These are phyloP conservation scores for Cercospora sp. DNA, from an alignment of 2,329 filamentous ascomycete species.

Conservation along the genomic window DNA sequence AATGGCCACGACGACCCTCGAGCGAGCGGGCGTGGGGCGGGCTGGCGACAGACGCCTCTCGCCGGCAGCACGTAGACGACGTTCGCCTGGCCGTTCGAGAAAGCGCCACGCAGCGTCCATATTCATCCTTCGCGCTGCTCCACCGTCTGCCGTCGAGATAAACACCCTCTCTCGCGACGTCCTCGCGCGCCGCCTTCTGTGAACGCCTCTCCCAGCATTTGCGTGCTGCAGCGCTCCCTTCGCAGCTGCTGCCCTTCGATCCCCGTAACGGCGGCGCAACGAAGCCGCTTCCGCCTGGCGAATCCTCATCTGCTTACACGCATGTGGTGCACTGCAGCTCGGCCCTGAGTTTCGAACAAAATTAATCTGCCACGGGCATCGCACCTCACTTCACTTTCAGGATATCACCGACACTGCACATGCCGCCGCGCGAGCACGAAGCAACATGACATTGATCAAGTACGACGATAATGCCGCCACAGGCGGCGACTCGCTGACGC, in stretches of 20 bases:
- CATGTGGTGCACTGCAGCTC: neutral
- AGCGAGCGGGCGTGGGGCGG: neutral
- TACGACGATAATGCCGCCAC: slow-evolving; percentile 40
- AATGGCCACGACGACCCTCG: neutral
- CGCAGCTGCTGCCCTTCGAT: neutral
- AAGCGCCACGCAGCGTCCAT: neutral
- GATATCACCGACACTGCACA: neutral
- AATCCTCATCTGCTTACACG: neutral
- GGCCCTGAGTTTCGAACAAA: neutral
- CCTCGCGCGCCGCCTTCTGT: neutral
- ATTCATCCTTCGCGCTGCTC: neutral
- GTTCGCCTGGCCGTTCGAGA: neutral
- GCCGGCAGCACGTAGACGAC: neutral
- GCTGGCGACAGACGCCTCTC: neutral
- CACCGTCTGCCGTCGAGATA: neutral
- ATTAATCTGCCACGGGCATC: neutral
- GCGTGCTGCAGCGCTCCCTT: neutral
- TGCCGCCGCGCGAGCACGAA: neutral
- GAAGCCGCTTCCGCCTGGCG: slow-evolving; percentile 1
- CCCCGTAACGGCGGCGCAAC: neutral
- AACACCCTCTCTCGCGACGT: neutral
- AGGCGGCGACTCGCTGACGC: slow-evolving; percentile 65
- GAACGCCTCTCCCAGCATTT: neutral
- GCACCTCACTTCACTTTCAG: neutral
- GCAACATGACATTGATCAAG: neutral